Base-by-base conservation (phyloP, 2,329 filamentous ascomycete genomes). In the Geosmithia putterillii region DNA sequence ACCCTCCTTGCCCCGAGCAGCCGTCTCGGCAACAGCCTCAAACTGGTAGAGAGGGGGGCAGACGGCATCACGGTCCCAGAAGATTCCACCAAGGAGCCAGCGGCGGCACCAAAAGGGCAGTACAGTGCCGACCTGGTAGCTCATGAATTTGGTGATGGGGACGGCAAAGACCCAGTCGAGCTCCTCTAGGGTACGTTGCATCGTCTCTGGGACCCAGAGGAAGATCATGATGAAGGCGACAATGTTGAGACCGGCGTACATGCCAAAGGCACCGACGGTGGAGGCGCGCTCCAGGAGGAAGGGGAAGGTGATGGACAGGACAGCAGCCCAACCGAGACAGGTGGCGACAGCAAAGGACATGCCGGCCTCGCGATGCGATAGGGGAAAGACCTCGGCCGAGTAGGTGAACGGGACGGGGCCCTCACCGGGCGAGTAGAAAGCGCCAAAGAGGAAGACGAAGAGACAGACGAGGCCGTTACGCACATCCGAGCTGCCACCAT, bases 381-480 rank as follows among this genome's bases (percentile, higher is more conserved):
- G 68, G 1, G 78, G 78, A 56, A 79, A 81, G 12, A 79, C 75
- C 52, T 81, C 78, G 4, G 78, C 75, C 1, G 65, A 71, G 62
- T 80, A 80, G 17, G 71, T 71, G 56, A 78, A 81, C 0, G 76
- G 76, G 0, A 81, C 76, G 0, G 75, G 69, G 0, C 78, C 78
- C 59, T 81, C 76, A 17, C 78, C 79, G 0, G 77, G 75, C 0
- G 74, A 79, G 58, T 82, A 82, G 50, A 81, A 80, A 7, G 74
- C 58, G 1, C 71, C 74, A 48, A 83, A 84, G 14, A 83, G 55
- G 59, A 76, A 83, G 48, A 82, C 64, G 47, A 82, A 81, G 4
- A 79, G 60, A 2, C 77, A 75, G 28, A 82, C 70, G 1, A 75
- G 56, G 28, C 64, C 72, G 21, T 76, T 63, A 44, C 72, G 68